A percentile compares a stretch with the other conserved stretches of the same genome.
Evolutionary conservation across 495 filamentous ascomycete genomes (phyloP).

Genomic region (Evansstolkia leycettana): DNA sequence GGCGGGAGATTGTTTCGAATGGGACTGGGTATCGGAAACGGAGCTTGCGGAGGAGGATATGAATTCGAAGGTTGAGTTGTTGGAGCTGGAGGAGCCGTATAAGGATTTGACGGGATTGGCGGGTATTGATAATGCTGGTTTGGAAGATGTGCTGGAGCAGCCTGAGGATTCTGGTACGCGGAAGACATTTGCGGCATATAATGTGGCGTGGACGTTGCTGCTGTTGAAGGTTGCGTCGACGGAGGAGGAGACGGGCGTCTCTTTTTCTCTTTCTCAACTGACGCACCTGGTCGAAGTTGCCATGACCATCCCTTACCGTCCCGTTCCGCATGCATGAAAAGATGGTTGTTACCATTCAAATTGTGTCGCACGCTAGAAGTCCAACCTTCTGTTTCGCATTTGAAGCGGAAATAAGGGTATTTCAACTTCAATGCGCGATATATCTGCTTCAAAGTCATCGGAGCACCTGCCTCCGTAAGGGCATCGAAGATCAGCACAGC

Average conservation of each 20-base stretch:
- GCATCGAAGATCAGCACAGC: constrained; percentile 86
- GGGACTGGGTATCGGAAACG: constrained; percentile 29
- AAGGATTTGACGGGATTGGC: constrained; percentile 23
- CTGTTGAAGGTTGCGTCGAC: constrained; percentile 22
- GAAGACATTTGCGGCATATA: constrained; percentile 30
- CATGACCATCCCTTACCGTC: constrained; percentile 63
- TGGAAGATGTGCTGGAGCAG: constrained; percentile 18
- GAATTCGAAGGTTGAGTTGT: constrained; percentile 4
- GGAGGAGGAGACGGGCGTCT: constrained; percentile 44
- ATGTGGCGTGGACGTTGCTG: constrained; percentile 25
- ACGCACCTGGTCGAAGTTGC: constrained; percentile 49
- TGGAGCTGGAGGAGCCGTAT: constrained; percentile 6
- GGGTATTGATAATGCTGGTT: constrained; percentile 36
- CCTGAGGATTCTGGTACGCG: constrained; percentile 21
- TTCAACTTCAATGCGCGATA: constrained; percentile 78
- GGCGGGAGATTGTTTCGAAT: constrained; percentile 33
- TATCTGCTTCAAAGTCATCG: constrained; percentile 83
- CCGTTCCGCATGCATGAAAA: constrained; percentile 74
- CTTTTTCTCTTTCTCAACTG: constrained; percentile 62
- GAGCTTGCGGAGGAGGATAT: constrained; percentile 14
- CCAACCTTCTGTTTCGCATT: constrained; percentile 74
- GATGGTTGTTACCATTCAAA: constrained; percentile 67
- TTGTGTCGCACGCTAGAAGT: constrained; percentile 97
- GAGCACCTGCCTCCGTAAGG: constrained; percentile 54
- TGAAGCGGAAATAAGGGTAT: constrained; percentile 85